Base-by-base conservation (phyloP, 306 rosid species). In the Trichosanthes cucumerina region DNA sequence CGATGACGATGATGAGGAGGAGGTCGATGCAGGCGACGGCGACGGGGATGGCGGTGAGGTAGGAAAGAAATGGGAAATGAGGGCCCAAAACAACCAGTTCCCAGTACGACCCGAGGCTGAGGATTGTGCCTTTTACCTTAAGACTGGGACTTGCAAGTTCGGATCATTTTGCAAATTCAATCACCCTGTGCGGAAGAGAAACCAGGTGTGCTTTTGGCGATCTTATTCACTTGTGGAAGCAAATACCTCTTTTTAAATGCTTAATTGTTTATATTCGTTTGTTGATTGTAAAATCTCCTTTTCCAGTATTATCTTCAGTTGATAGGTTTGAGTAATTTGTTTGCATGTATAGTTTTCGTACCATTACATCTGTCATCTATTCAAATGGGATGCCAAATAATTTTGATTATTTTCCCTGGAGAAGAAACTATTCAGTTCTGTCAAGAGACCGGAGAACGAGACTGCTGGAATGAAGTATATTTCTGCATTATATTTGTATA, bases 101-200 rank as follows among this genome's bases (percentile, higher is more conserved):
- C 99, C 99, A 2, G 84, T 91, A 84, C 86, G 99, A 82, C 97
- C 97, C 2, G 99, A 92, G 34, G 99, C 99, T 49, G 96, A 88
- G 82, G 99, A 92, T 81, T 96, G 99, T 78, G 63, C 96, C 6
- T 96, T 79, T 80, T 96, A 91, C 80, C 86, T 96, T 38, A 96
- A 87, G 85, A 96, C 97, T 46, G 93, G 99, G 76, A 79, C 65
- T 81, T 96, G 99, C 82, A 96, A 96, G 82, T 96, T 92, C 71
- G 97, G 97, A 77, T 83, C 87, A 80, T 83, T 88, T 77, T 92
- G 99, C 96, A 96, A 85, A 82, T 96, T 92, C 76, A 96, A 96
- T 79, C 99, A 96, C 75, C 99, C 98, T 14, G 79, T 86, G 57
- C 77, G 86, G 80, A 88, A 87, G 89, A 91, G 86, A 81, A 76